Evolutionary conservation across 176 grass and related monocot genomes (phyloP).

Genomic region (Eremochloa ophiuroides): DNA sequence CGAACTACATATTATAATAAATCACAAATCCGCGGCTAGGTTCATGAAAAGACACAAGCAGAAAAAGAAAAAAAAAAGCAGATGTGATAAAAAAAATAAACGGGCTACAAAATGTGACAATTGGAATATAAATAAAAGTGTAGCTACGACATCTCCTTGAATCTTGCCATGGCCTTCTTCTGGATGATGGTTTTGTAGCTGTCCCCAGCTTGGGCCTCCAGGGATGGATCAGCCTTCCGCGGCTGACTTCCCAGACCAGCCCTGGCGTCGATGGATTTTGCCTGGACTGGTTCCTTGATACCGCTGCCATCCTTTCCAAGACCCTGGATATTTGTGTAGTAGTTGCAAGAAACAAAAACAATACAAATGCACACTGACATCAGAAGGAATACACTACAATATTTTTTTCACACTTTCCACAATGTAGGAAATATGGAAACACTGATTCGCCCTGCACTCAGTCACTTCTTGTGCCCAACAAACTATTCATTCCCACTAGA

Average conservation of each 20-base stretch:
- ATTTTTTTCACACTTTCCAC: slow-evolving; percentile 5
- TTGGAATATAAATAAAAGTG: background rate
- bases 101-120: background rate
- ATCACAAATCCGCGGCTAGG: background rate
- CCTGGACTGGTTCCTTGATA: slow-evolving; percentile 91
- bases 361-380: slow-evolving; percentile 33
- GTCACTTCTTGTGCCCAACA: background rate
- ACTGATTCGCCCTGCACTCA: slow-evolving; percentile 15
- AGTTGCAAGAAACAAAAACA: slow-evolving; percentile 42
- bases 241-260: slow-evolving; percentile 82
- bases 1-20: background rate
- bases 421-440: background rate
- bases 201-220: slow-evolving; percentile 84
- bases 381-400: slow-evolving; percentile 12
- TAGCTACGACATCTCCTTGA: background rate
- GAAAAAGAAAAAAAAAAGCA: background rate
- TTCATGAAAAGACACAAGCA: background rate
- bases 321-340: slow-evolving; percentile 60
- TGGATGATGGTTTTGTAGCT: slow-evolving; percentile 96
- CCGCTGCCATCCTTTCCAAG: slow-evolving; percentile 89
- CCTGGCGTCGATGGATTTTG: slow-evolving; percentile 66
- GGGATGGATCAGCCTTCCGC: slow-evolving; percentile 48
- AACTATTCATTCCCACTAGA: background rate
- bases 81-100: background rate
- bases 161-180: slow-evolving; percentile 92